These are phyloP conservation scores for Nakazawaea wickerhamii DNA, from an alignment of 805 yeast species.

Conservation along the genomic window DNA sequence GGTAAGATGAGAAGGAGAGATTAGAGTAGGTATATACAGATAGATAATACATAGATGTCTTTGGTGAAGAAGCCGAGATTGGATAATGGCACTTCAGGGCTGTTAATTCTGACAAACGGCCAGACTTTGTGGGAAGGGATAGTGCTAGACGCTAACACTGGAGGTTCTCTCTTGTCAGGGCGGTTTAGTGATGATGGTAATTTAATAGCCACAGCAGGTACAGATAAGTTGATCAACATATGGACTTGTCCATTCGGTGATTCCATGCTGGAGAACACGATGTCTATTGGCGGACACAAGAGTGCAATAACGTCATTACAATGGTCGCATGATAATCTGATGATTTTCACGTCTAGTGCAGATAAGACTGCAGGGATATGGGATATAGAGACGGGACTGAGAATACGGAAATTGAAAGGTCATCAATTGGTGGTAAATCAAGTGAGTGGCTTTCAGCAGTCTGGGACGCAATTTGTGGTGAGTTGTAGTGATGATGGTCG, in stretches of 20 bases:
- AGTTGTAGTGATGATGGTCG: constrained; percentile 67
- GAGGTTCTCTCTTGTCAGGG: constrained; percentile 47
- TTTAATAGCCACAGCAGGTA: constrained; percentile 56
- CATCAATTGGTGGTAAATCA: constrained; percentile 54
- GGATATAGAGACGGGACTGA: constrained; percentile 54
- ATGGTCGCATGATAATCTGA: constrained; percentile 45
- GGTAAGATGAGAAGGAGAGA: neutral
- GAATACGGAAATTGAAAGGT: constrained; percentile 48
- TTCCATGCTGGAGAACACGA: constrained; percentile 30
- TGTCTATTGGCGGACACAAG: constrained; percentile 50
- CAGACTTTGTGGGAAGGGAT: constrained; percentile 21
- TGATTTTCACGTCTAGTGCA: constrained; percentile 49
- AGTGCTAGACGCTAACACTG: constrained; percentile 42
- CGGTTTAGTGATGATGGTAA: constrained; percentile 48
- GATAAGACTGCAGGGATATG: constrained; percentile 57
- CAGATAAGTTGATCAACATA: constrained; percentile 41
- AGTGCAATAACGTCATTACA: constrained; percentile 56
- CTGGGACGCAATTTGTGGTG: constrained; percentile 27
- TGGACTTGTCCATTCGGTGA: constrained; percentile 23
- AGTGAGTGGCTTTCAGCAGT: constrained; percentile 29
- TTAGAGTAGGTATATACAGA: neutral
- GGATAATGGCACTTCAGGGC: constrained; percentile 8
- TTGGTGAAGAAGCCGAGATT: constrained; percentile 29
- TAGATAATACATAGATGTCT: constrained; percentile 22
- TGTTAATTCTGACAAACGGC: constrained; percentile 6